These are phyloP conservation scores for Diutina ranongensis DNA, from an alignment of 1,139 yeast species.

Conservation along the genomic window DNA sequence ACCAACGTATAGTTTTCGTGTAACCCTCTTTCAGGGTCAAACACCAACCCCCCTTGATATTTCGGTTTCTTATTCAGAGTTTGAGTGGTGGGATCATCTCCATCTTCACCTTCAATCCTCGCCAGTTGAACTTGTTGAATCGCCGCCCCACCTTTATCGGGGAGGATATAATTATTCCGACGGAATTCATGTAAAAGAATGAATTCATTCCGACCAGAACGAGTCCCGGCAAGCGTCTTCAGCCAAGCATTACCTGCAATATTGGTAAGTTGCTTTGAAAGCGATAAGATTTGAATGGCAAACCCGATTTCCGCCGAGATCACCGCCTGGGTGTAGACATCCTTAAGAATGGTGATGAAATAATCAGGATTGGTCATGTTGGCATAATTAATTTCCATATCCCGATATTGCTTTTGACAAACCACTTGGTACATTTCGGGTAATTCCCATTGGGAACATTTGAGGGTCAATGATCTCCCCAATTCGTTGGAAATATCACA, in stretches of 20 bases:
- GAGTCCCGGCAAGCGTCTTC: constrained; percentile 85
- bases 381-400: constrained; percentile 61
- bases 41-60: constrained; percentile 92
- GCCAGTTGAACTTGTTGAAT: constrained; percentile 32
- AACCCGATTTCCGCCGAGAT: constrained; percentile 73
- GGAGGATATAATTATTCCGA: constrained; percentile 71
- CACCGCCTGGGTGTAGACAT: constrained; percentile 55
- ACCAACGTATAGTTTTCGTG: constrained; percentile 84
- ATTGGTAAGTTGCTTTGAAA: constrained; percentile 84
- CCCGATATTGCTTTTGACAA: constrained; percentile 45
- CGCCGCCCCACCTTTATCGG: constrained; percentile 64
- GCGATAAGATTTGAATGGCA: constrained; percentile 71
- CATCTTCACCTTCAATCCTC: constrained; percentile 14
- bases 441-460: constrained; percentile 95
- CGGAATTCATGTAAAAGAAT: constrained; percentile 88
- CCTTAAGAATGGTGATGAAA: constrained; percentile 59
- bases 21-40: constrained; percentile 93
- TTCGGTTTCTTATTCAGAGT: constrained; percentile 66
- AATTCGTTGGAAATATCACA: constrained; percentile 92
- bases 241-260: constrained; percentile 98
- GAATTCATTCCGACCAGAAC: constrained; percentile 93
- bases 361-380: constrained; percentile 42
- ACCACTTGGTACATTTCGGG: constrained; percentile 82
- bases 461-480: constrained; percentile 85
- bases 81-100: constrained; percentile 35